Percentiles rank a stretch among this genome's conserved stretches.
Conservation (phyloP, 2,329 filamentous ascomycete species). For the Shiraia sp. region DNA sequence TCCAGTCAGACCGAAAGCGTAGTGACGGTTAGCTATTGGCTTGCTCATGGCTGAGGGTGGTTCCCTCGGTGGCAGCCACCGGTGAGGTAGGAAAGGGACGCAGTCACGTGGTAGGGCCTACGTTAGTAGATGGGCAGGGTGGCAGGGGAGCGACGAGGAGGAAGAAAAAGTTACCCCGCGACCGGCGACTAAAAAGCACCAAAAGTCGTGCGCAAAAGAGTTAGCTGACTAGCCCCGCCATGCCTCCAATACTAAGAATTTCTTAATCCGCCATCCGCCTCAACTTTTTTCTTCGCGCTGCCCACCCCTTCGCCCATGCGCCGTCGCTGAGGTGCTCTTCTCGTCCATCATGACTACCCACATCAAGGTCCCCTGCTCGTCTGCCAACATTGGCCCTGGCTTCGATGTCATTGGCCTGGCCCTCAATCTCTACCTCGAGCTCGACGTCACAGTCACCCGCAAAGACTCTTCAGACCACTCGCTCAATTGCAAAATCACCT, state of each 20-base stretch:
- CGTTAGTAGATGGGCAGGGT: too few relatives aligned
- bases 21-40: too few relatives aligned
- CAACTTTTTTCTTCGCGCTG: constrained; percentile 11
- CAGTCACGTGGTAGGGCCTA: too few relatives aligned
- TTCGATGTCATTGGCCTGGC: constrained; percentile 98
- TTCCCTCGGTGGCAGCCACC: too few relatives aligned
- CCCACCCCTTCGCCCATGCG: constrained; percentile 4
- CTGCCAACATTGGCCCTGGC: constrained; percentile 92
- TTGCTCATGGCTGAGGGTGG: too few relatives aligned
- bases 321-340: constrained; percentile 10
- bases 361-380: constrained; percentile 87
- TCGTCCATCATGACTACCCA: constrained; percentile 49
- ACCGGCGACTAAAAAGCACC: too few relatives aligned
- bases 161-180: too few relatives aligned
- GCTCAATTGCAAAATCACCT: constrained; percentile 87
- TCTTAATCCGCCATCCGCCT: constrained; percentile 1
- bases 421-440: constrained; percentile 89
- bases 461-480: constrained; percentile 59
- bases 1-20: too few relatives aligned
- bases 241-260: constrained; percentile 1
- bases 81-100: too few relatives aligned
- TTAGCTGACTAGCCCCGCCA: constrained; percentile 1
- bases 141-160: too few relatives aligned
- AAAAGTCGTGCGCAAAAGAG: too few relatives aligned
- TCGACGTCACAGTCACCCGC: constrained; percentile 73